Evolutionary conservation across 2,329 filamentous ascomycete genomes (phyloP).

Genomic region (Ophiostoma pallidulum): DNA sequence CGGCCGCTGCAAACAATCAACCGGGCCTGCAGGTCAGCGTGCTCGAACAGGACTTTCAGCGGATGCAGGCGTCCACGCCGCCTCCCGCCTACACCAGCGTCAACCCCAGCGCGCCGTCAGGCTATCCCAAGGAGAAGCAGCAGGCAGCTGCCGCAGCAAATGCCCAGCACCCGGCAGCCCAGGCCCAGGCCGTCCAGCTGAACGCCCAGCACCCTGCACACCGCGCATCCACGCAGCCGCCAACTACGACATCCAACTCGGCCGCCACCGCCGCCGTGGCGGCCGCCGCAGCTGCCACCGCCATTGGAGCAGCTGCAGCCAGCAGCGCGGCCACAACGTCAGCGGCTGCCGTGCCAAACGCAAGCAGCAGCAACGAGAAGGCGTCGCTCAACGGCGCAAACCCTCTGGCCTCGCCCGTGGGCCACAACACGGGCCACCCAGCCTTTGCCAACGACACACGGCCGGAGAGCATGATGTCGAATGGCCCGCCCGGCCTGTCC

Average conservation of each 20-base stretch:
- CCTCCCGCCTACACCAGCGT: slow-evolving; percentile 94
- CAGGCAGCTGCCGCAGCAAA: slow-evolving; percentile 25
- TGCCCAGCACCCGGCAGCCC: neutral
- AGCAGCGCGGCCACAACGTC: slow-evolving; percentile 11
- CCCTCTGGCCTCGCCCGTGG: slow-evolving; percentile 35
- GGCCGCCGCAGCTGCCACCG: slow-evolving; percentile 16
- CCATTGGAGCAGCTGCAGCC: slow-evolving; percentile 4
- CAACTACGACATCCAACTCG: slow-evolving; percentile 11
- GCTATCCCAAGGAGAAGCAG: slow-evolving; percentile 75
- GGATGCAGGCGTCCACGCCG: slow-evolving; percentile 72
- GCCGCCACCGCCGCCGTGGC: slow-evolving; percentile 11
- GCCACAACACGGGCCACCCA: slow-evolving; percentile 62
- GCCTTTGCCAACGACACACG: slow-evolving; percentile 82
- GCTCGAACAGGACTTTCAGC: slow-evolving; percentile 78
- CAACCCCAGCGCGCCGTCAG: slow-evolving; percentile 45
- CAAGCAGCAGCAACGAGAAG: slow-evolving; percentile 10
- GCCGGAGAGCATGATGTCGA: slow-evolving; percentile 32
- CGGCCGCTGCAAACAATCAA: slow-evolving; percentile 16
- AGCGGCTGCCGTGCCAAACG: slow-evolving; percentile 4
- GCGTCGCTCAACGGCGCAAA: slow-evolving; percentile 22
- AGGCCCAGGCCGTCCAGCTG: neutral
- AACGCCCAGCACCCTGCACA: slow-evolving; percentile 17
- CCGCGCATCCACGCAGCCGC: neutral
- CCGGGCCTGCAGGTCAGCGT: slow-evolving; percentile 51
- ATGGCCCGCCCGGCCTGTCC: slow-evolving; percentile 37